phyloP scores from a whole-genome alignment of 208 protist species.

The Acanthamoeba polyphaga region DNA sequence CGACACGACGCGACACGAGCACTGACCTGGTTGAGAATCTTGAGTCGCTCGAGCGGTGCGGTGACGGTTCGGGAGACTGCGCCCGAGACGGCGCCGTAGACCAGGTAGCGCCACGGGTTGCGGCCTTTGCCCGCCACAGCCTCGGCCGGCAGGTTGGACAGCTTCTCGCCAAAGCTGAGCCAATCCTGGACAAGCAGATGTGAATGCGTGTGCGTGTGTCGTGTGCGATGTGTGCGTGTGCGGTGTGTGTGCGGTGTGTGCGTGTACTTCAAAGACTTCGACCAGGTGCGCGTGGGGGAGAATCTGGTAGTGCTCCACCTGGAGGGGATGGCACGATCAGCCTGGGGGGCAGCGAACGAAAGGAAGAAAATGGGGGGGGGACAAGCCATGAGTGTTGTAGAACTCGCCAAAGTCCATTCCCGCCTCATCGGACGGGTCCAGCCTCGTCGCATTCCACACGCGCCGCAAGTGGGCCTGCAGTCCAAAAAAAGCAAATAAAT shows the following conservation, averaged over 20 bases:
- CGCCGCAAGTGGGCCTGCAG: constrained; percentile 15
- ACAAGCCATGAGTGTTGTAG: constrained; percentile 1
- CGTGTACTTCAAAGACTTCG: constrained; percentile 30
- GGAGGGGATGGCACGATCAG: neutral
- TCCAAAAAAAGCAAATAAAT: too few species aligned
- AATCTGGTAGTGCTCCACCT: constrained; percentile 34
- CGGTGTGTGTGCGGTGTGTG: neutral
- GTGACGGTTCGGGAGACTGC: constrained; percentile 95
- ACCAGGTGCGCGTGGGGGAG: neutral
- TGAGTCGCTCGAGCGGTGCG: constrained; percentile 93
- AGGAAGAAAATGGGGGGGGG: neutral
- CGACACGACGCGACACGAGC: neutral
- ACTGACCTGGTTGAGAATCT: constrained; percentile 8
- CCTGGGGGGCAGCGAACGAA: neutral
- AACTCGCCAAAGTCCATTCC: constrained; percentile 48
- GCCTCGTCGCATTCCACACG: neutral
- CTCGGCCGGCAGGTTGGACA: constrained; percentile 43
- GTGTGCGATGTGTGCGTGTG: neutral
- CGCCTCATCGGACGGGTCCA: constrained; percentile 16
- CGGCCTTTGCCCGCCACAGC: neutral
- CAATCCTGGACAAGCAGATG: neutral
- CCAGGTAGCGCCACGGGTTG: constrained; percentile 87
- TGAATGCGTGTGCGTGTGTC: neutral
- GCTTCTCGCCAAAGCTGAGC: constrained; percentile 45
- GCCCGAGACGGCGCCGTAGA: constrained; percentile 94